Conservation (phyloP, 768 basidiomycete genomes). For the Suillus decipiens region DNA sequence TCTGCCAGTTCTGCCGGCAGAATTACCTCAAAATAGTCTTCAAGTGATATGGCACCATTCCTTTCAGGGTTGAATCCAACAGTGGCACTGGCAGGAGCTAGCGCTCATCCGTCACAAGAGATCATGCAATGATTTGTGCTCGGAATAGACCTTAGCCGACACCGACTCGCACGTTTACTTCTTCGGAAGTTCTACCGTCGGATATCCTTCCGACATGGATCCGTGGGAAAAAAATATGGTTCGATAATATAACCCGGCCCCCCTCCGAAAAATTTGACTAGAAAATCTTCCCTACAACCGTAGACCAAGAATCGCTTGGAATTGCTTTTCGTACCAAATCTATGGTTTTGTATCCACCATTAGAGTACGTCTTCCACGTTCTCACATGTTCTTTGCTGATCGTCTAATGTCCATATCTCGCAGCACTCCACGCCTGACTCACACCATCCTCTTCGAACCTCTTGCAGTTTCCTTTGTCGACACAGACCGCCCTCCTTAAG, state of each 20-base stretch:
- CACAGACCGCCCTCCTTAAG: slow-evolving; percentile 81
- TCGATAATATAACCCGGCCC: neutral
- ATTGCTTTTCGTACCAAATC: slow-evolving; percentile 41
- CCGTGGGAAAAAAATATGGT: slow-evolving; percentile 13
- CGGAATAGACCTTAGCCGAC: no score
- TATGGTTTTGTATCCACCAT: slow-evolving; percentile 52
- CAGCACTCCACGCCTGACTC: slow-evolving; percentile 35
- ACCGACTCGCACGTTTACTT: no score
- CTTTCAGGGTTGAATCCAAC: no score
- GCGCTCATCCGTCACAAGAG: no score
- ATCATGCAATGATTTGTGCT: no score
- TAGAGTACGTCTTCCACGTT: slow-evolving; percentile 27
- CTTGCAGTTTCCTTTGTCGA: slow-evolving; percentile 59
- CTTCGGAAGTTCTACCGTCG: no score
- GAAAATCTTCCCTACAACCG: slow-evolving; percentile 17
- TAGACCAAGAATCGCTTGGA: slow-evolving; percentile 13
- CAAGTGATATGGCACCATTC: no score
- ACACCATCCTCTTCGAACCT: slow-evolving; percentile 63
- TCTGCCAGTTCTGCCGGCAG: no score
- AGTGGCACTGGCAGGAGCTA: no score
- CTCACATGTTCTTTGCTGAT: neutral
- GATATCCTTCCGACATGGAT: neutral
- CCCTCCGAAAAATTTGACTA: slow-evolving; percentile 13
- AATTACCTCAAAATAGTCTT: no score
- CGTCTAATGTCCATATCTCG: slow-evolving; percentile 10